These are phyloP conservation scores for Tetraselmis chui DNA, from an alignment of 139 green algal genomes.

Conservation along the genomic window DNA sequence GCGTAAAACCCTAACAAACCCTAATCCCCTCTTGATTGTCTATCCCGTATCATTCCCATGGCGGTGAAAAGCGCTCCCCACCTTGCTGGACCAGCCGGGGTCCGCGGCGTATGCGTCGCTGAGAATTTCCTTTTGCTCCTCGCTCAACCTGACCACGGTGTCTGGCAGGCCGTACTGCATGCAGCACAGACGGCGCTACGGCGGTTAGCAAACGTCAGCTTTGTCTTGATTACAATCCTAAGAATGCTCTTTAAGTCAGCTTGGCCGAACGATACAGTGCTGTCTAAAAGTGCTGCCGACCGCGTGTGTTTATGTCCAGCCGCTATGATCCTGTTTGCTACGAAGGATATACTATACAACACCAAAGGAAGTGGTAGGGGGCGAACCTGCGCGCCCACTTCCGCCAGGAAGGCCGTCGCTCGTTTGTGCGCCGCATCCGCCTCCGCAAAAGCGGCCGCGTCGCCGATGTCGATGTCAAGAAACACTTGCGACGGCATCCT, in stretches of 20 bases:
- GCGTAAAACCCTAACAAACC: no score
- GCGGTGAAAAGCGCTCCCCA: no score
- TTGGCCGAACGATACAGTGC: no score
- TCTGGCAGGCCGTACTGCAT: constrained; percentile 45
- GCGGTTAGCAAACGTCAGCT: background rate
- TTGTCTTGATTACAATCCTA: no score
- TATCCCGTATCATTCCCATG: no score
- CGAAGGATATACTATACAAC: no score
- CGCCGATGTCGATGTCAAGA: constrained; percentile 58
- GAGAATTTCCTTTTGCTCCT: constrained; percentile 35
- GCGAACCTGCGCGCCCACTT: constrained; percentile 32
- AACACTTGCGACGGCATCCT: constrained; percentile 14
- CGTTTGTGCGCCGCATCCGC: constrained; percentile 23
- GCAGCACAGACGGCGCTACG: background rate
- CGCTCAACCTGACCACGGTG: constrained; percentile 26
- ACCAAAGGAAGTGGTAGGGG: no score
- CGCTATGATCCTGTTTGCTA: no score
- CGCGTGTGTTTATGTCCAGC: no score
- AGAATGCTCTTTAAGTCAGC: no score
- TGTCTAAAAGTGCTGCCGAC: no score
- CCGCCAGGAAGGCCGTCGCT: constrained; percentile 23
- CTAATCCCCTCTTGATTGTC: no score
- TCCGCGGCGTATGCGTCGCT: constrained; percentile 41
- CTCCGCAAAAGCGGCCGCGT: constrained; percentile 17
- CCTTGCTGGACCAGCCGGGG: constrained; percentile 35